Conservation (phyloP, 2,329 filamentous ascomycete genomes). For the Beauveria sp. region DNA sequence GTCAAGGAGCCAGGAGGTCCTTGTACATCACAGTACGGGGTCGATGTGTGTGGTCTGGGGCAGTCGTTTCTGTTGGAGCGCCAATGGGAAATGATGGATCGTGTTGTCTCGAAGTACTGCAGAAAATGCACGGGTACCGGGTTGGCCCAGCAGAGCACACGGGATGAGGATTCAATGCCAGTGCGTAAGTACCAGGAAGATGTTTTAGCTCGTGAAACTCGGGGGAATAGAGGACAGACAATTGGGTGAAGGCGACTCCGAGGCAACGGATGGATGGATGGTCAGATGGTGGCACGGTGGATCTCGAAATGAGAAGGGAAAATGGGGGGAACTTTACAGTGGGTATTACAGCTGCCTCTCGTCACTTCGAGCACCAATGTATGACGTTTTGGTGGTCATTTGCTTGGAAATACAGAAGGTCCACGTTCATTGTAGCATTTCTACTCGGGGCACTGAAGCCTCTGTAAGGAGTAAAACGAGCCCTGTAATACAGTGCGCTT, state of each 20-base stretch:
- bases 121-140: neutral
- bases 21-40: constrained; percentile 1
- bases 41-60: neutral
- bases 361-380: too few species aligned
- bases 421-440: too few species aligned
- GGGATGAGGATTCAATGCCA: neutral
- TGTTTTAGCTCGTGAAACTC: neutral
- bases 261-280: constrained; percentile 4
- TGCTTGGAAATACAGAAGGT: too few species aligned
- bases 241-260: neutral
- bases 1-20: constrained; percentile 5
- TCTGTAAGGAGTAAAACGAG: too few species aligned
- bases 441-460: too few species aligned
- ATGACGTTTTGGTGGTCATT: too few species aligned
- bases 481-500: too few species aligned
- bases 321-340: neutral
- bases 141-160: constrained; percentile 5
- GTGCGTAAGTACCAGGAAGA: neutral
- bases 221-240: neutral
- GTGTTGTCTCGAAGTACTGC: too few species aligned
- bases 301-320: constrained; percentile 8
- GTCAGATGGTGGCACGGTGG: neutral
- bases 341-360: too few species aligned
- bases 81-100: neutral
- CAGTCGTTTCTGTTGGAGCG: too few species aligned